These are phyloP conservation scores for Leccinum broughii DNA, from an alignment of 768 basidiomycete genomes.

Conservation along the genomic window DNA sequence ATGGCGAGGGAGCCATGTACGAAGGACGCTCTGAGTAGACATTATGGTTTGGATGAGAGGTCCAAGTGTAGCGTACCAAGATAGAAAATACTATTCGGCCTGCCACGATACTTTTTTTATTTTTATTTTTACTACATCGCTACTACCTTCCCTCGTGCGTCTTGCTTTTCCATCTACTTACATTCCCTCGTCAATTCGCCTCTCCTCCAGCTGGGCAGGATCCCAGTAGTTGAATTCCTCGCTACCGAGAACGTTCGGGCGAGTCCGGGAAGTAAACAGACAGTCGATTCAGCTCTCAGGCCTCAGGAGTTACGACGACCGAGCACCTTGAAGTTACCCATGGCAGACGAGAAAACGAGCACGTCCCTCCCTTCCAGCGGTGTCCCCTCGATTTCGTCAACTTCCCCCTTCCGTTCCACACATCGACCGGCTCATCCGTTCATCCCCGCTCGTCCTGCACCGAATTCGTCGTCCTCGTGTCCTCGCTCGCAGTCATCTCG, in stretches of 20 bases:
- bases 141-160: neutral
- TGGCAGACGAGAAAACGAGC: conserved; percentile 27
- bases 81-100: conserved; percentile 4
- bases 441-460: conserved; percentile 22
- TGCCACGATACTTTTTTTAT: neutral
- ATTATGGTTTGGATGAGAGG: neutral
- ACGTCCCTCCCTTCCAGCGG: conserved; percentile 15
- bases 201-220: conserved; percentile 9
- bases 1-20: neutral
- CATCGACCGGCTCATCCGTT: conserved; percentile 20
- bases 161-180: neutral
- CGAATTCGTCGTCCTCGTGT: conserved; percentile 12
- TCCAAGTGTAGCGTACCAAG: neutral
- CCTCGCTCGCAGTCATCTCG: conserved; percentile 26
- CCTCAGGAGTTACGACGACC: neutral
- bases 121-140: neutral
- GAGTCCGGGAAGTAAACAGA: neutral
- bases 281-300: neutral
- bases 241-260: neutral
- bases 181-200: conserved; percentile 4
- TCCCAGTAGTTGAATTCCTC: conserved; percentile 10
- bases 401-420: conserved; percentile 17
- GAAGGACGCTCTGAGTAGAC: neutral
- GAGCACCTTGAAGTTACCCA: conserved; percentile 1
- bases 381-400: conserved; percentile 19